Base-by-base conservation (phyloP, 257 asterid genomes). In the Mitragyna speciosa region DNA sequence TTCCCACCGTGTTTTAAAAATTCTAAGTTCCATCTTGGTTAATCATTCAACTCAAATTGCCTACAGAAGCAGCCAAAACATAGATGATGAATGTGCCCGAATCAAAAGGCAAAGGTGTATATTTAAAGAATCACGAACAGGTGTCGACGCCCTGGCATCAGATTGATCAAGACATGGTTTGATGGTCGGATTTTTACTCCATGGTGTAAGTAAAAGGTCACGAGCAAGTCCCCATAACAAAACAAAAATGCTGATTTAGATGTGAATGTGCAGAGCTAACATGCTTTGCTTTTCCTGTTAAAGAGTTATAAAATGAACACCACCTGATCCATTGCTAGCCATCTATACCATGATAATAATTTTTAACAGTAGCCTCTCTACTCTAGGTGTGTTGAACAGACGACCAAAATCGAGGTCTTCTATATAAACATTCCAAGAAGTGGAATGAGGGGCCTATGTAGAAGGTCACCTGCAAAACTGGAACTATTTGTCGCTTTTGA, bases 1-100 rank as follows among this genome's bases (percentile, higher is more conserved):
- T 61, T 78, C 16, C 52, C 65, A 15, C 30, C 52, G 65, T 82
- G 56, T 79, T 56, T 73, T 82, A 41, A 69, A 82, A 69, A n/a
- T 41, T 36, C 14, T 17, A 63, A 30, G 41, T 71, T 82, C 45
- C 45, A 56, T 70, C 28, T 70, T 72, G 61, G 65, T 48, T 71
- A 58, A 45, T 52, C 10, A 56, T 63, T 67, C 43, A 65, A 75
- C 72, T 43, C 47, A 26, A 31, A 22, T 33, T 51, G 16, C 49
- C 79, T 9, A 12, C 22, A 48, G 3, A 30, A 45, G 11, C 28
- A 14, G 45, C 30, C 61, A 8, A 36, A 14, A 59, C 19, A 48
- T 49, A 33, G 54, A 20, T 33, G 39, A 49, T 48, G 33, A 47
- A 73, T 6, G 65, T 56, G 26, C 22, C 24, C 6, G 24, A 49